Conservation (phyloP, 805 yeast species). For the Starmerella khaoyaiensis region DNA sequence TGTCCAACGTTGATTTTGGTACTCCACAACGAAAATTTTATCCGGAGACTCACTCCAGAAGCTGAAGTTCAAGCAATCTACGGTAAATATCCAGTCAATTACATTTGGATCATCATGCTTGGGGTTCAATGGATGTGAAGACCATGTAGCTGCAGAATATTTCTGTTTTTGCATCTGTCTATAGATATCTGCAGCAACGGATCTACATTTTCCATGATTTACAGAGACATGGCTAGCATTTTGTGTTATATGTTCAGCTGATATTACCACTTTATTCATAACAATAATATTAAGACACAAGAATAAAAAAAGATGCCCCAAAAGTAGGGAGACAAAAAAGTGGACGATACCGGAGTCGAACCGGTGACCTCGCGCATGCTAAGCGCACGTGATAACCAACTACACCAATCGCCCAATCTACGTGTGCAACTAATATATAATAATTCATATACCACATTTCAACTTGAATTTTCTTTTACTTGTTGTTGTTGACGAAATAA, state of each 20-base stretch:
- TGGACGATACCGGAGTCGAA: constrained; percentile 23
- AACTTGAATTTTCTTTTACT: background rate
- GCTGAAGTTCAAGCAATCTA: constrained; percentile 34
- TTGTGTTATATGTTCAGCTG: constrained; percentile 12
- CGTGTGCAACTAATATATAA: too few species aligned
- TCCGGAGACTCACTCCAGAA: constrained; percentile 31
- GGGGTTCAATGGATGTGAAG: constrained; percentile 29
- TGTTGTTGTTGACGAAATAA: constrained; percentile 1
- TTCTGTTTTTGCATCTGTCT: constrained; percentile 22
- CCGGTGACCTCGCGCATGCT: constrained; percentile 23
- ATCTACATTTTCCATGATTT: constrained; percentile 21
- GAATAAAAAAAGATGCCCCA: background rate
- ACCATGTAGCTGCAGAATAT: constrained; percentile 30
- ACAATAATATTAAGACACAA: background rate
- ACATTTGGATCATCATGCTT: constrained; percentile 3
- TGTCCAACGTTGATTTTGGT: constrained; percentile 28
- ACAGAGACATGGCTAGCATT: constrained; percentile 26
- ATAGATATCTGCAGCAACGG: constrained; percentile 25
- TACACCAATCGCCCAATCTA: constrained; percentile 19
- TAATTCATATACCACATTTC: too few species aligned
- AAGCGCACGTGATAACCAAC: constrained; percentile 23
- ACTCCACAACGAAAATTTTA: constrained; percentile 29
- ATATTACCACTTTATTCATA: constrained; percentile 9
- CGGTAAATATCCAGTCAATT: constrained; percentile 33
- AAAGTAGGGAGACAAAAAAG: constrained; percentile 3